A percentile compares a stretch with the other conserved stretches of the same genome.
These are phyloP conservation scores for Candida sp. DNA, from an alignment of 1,139 yeast species.

Conservation along the genomic window DNA sequence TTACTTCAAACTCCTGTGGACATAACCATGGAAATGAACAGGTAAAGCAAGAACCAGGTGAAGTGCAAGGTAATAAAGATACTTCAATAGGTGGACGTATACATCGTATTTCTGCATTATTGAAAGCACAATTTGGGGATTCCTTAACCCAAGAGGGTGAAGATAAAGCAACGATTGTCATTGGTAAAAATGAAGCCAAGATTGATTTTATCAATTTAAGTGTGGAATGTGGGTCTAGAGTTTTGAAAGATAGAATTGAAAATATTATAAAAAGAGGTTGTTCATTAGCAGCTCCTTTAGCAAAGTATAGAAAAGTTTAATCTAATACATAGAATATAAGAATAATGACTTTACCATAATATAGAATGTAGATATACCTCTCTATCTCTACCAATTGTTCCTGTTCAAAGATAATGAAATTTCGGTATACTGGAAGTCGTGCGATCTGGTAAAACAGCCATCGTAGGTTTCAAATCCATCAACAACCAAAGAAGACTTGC, in stretches of 20 bases:
- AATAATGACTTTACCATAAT: too few species aligned
- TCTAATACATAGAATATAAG: background rate
- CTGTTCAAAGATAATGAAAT: too few species aligned
- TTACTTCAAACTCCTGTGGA: conserved; percentile 60
- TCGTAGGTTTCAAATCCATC: background rate
- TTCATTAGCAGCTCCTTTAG: conserved; percentile 79
- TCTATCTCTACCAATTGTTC: too few species aligned
- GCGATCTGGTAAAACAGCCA: background rate
- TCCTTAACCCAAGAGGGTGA: conserved; percentile 44
- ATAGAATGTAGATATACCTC: too few species aligned
- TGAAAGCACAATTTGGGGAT: conserved; percentile 88
- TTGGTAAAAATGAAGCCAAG: conserved; percentile 73
- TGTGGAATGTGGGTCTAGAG: conserved; percentile 77
- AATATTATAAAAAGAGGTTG: conserved; percentile 78
- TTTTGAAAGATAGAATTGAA: conserved; percentile 77
- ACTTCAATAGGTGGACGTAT: conserved; percentile 51
- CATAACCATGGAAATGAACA: conserved; percentile 34
- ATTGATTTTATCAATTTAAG: conserved; percentile 61
- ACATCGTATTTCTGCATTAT: conserved; percentile 57
- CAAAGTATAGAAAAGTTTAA: conserved; percentile 20
- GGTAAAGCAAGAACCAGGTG: conserved; percentile 11
- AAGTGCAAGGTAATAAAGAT: conserved; percentile 17
- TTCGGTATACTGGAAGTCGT: background rate
- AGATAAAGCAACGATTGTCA: conserved; percentile 50
- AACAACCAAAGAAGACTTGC: background rate